phyloP scores from a whole-genome alignment of 108 stramenopile species.

The Stephanodiscus triporus region DNA sequence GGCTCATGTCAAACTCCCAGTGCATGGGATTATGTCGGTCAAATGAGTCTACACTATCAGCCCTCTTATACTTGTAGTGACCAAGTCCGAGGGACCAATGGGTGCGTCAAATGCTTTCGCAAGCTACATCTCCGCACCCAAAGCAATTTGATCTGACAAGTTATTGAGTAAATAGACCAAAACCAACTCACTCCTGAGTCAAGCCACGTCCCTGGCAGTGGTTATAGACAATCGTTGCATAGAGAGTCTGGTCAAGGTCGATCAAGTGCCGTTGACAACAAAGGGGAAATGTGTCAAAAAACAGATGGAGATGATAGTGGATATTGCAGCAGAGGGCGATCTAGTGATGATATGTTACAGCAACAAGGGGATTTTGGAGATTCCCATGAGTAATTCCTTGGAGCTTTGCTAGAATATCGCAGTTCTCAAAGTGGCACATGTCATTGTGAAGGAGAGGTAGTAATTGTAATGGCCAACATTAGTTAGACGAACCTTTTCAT shows the following conservation, averaged over 20 bases:
- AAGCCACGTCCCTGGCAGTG: background rate
- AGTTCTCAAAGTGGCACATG: background rate
- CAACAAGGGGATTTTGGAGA: slow-evolving; percentile 3
- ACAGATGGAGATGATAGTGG: background rate
- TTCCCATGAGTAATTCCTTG: background rate
- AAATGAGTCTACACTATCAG: background rate
- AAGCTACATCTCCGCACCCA: slow-evolving; percentile 16
- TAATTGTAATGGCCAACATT: background rate
- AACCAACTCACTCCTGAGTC: slow-evolving; percentile 3
- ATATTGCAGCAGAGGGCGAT: slow-evolving; percentile 1
- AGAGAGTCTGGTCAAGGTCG: slow-evolving; percentile 6
- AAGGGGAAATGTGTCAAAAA: slow-evolving; percentile 3
- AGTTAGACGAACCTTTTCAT: background rate
- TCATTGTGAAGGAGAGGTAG: background rate
- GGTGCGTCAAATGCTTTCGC: slow-evolving; percentile 32
- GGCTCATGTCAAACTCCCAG: too few relatives aligned
- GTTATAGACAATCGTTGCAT: background rate
- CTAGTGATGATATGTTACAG: background rate
- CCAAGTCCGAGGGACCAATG: slow-evolving; percentile 25
- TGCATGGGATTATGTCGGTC: slow-evolving; percentile 17
- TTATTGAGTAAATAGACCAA: slow-evolving; percentile 7
- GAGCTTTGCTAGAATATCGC: too few relatives aligned
- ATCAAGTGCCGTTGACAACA: background rate
- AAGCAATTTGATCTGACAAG: background rate
- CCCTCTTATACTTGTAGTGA: background rate